Conservation (phyloP, 768 basidiomycete species). For the Russula sp. region DNA sequence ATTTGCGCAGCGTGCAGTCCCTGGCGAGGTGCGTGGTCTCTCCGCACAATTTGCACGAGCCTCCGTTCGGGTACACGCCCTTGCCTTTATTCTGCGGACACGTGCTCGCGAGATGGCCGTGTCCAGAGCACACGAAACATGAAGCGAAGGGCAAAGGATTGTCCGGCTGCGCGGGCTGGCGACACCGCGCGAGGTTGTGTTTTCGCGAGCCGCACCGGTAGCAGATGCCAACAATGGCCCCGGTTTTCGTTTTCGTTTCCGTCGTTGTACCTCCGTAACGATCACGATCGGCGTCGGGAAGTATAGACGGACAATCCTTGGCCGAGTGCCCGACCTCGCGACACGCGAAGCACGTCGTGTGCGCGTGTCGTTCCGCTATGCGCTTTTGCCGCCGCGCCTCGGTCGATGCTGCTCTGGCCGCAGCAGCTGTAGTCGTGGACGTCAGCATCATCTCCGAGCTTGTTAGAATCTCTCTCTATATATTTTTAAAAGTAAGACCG, state of each 20-base stretch:
- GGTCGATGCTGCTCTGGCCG: slow-evolving; percentile 29
- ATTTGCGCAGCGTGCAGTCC: slow-evolving; percentile 66
- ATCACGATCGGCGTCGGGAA: slow-evolving; percentile 24
- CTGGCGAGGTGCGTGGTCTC: slow-evolving; percentile 80
- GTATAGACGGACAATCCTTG: slow-evolving; percentile 57
- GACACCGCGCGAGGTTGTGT: slow-evolving; percentile 77
- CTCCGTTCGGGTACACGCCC: slow-evolving; percentile 88
- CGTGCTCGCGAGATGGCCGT: slow-evolving; percentile 77
- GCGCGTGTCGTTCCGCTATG: slow-evolving; percentile 44
- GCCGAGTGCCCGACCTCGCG: slow-evolving; percentile 78
- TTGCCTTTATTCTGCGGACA: slow-evolving; percentile 76
- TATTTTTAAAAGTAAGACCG: background rate
- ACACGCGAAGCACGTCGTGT: slow-evolving; percentile 82
- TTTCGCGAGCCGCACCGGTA: slow-evolving; percentile 51
- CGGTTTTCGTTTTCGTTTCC: slow-evolving; percentile 30
- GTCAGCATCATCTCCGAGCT: too few species aligned
- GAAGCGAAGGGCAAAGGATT: slow-evolving; percentile 81
- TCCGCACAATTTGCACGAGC: slow-evolving; percentile 83
- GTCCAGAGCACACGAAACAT: slow-evolving; percentile 82
- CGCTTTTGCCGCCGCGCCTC: slow-evolving; percentile 64
- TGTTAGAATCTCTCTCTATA: background rate
- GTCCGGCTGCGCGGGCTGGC: slow-evolving; percentile 47
- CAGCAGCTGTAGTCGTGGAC: slow-evolving; percentile 15
- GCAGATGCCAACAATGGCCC: slow-evolving; percentile 62
- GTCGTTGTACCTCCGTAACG: slow-evolving; percentile 23